A percentile compares a stretch with the other conserved stretches of the same genome.
Evolutionary conservation across 2,329 filamentous ascomycete species (phyloP).

Genomic region (Monilinia vaccinii-corymbosi): DNA sequence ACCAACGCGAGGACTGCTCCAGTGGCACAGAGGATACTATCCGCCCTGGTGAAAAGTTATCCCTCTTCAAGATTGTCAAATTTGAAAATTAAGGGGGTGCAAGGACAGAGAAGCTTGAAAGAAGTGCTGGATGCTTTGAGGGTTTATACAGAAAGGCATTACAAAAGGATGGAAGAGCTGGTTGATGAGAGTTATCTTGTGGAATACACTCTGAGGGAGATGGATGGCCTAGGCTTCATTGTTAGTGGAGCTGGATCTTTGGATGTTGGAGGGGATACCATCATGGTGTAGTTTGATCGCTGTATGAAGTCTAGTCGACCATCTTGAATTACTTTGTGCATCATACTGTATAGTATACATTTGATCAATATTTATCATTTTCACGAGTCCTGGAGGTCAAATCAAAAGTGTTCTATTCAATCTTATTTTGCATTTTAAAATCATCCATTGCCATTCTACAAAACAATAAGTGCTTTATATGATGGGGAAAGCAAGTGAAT

Average conservation of each 20-base stretch:
- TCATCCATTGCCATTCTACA: too few relatives aligned
- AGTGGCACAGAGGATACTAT: constrained; percentile 78
- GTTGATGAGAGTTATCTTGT: constrained; percentile 91
- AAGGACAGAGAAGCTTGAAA: constrained; percentile 58
- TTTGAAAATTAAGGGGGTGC: constrained; percentile 50
- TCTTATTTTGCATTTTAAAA: background rate
- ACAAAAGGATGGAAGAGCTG: constrained; percentile 78
- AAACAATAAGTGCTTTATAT: too few relatives aligned
- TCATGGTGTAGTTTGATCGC: constrained; percentile 6
- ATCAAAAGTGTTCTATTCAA: background rate
- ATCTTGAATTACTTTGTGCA: background rate
- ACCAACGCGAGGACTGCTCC: constrained; percentile 82
- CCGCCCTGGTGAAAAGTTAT: constrained; percentile 70
- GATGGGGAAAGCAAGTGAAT: too few relatives aligned
- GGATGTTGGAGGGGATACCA: constrained; percentile 2
- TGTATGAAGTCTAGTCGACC: background rate
- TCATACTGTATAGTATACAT: background rate
- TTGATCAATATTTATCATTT: too few relatives aligned
- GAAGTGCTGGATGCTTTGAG: constrained; percentile 81
- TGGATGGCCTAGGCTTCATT: constrained; percentile 50
- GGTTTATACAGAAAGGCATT: constrained; percentile 89
- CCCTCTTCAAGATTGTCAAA: constrained; percentile 68
- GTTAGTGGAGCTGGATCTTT: background rate
- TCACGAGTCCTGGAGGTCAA: background rate
- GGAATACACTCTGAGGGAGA: constrained; percentile 86